Conservation (phyloP, 176 grass and related monocot genomes). For the Bothriochloa decipiens region DNA sequence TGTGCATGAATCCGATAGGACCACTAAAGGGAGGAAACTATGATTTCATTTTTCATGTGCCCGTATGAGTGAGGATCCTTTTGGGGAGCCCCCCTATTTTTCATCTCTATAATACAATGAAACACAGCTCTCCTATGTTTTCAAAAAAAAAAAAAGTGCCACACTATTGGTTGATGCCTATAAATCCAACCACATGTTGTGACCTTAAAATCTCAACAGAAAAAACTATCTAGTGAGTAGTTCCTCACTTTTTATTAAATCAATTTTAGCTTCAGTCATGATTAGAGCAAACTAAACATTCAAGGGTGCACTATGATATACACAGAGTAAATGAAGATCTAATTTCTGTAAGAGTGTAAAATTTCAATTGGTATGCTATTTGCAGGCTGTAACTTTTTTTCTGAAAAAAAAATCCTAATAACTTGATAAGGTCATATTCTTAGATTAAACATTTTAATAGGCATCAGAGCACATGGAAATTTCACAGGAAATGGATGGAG, state of each 20-base stretch:
- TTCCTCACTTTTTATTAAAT: neutral
- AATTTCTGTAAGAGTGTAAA: neutral
- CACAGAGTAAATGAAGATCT: neutral
- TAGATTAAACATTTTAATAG: neutral
- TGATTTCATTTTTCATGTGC: neutral
- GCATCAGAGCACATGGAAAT: neutral
- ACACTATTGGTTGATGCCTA: neutral
- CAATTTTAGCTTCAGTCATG: neutral
- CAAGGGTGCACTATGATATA: neutral
- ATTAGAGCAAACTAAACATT: neutral
- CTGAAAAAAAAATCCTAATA: neutral
- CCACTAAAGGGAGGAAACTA: neutral
- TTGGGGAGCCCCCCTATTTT: too few relatives aligned
- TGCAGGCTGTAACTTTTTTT: neutral
- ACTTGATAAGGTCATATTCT: neutral
- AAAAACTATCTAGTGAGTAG: neutral
- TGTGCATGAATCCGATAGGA: neutral
- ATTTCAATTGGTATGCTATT: neutral
- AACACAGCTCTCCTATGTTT: too few relatives aligned
- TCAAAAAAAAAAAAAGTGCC: too few relatives aligned
- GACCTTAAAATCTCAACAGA: constrained; percentile 10
- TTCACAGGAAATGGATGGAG: neutral
- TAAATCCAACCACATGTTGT: neutral
- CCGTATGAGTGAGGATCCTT: too few relatives aligned
- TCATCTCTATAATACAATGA: too few relatives aligned